Conservation (phyloP, 2,329 filamentous ascomycete species). For the Incumbomyces delicatus region DNA sequence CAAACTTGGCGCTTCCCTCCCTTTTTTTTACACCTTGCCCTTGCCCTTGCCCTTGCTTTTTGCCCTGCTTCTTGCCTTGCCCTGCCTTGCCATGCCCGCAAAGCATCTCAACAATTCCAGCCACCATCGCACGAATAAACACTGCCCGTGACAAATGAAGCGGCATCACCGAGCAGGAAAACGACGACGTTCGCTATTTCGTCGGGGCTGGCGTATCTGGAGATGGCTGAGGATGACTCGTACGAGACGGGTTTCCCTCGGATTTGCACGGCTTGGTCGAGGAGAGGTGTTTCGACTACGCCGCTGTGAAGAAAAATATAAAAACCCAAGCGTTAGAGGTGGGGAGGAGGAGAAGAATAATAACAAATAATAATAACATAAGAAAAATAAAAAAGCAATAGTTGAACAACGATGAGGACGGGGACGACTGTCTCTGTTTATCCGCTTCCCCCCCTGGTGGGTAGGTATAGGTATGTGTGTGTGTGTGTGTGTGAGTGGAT, state of each 20-base stretch:
- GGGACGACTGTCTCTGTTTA: constrained; percentile 34
- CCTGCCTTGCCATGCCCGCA: too few species aligned
- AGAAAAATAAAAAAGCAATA: too few species aligned
- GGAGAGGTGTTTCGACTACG: constrained; percentile 11
- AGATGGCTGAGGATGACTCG: constrained; percentile 5
- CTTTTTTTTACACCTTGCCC: too few species aligned
- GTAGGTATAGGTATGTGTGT: constrained; percentile 18
- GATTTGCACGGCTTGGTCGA: constrained; percentile 5
- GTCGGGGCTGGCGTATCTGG: constrained; percentile 7
- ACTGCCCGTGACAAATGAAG: constrained; percentile 38
- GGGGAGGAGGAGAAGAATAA: too few species aligned
- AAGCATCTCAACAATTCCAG: not conserved
- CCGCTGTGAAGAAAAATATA: constrained; percentile 3
- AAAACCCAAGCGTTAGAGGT: too few species aligned
- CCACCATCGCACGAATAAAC: constrained; percentile 40
- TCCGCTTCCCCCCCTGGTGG: constrained; percentile 30
- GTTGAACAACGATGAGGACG: constrained; percentile 42
- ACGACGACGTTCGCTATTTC: constrained; percentile 36
- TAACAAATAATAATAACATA: too few species aligned
- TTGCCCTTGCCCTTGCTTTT: too few species aligned
- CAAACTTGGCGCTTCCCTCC: too few species aligned
- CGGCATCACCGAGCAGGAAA: constrained; percentile 38
- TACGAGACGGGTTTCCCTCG: not conserved
- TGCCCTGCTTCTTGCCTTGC: too few species aligned
- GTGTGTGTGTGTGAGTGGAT: constrained; percentile 41